These are phyloP conservation scores for Graphilbum ipis-grandicollis DNA, from an alignment of 2,329 filamentous ascomycete genomes.

Conservation along the genomic window DNA sequence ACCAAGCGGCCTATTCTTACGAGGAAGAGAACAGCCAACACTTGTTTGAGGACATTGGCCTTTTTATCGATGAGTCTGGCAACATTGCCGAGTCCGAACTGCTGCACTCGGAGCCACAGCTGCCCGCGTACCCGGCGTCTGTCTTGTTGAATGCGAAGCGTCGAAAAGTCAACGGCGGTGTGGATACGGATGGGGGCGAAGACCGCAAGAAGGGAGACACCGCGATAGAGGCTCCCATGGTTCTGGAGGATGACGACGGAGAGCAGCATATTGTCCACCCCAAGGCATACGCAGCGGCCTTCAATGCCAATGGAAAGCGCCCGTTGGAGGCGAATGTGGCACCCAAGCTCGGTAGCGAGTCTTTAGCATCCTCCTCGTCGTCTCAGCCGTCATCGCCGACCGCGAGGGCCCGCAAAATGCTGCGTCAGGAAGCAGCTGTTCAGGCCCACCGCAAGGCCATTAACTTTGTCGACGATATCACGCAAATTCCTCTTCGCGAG, in stretches of 20 bases:
- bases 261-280: neutral
- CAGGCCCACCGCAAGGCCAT: conserved; percentile 1
- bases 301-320: neutral
- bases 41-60: conserved; percentile 18
- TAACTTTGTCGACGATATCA: conserved; percentile 8
- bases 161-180: too few species aligned
- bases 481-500: conserved; percentile 9
- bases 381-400: neutral
- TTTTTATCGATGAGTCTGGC: conserved; percentile 12
- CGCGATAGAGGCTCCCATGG: conserved; percentile 2
- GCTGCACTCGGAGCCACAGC: conserved; percentile 6
- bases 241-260: conserved; percentile 7
- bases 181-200: neutral
- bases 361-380: neutral
- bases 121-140: conserved; percentile 4
- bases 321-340: neutral
- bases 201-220: neutral
- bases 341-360: neutral
- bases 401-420: neutral
- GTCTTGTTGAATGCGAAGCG: neutral
- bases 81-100: conserved; percentile 9
- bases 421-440: neutral
- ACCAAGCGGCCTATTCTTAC: conserved; percentile 21
- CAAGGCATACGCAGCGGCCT: neutral
- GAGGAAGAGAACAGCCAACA: conserved; percentile 26